Base-by-base conservation (phyloP, 371 early-diverging fungal genomes). In the Paraphysoderma sedebokerense region DNA sequence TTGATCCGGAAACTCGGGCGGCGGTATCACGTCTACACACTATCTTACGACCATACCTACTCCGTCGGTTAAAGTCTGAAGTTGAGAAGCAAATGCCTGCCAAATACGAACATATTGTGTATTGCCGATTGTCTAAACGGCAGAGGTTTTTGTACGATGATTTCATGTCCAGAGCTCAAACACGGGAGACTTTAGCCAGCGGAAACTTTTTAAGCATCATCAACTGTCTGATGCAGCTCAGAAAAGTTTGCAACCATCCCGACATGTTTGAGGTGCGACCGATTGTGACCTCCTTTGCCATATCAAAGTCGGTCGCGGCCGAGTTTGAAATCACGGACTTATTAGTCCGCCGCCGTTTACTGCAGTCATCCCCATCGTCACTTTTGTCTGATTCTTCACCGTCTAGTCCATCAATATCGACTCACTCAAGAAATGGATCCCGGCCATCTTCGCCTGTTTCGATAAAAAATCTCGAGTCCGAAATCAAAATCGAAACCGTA, bases 181-280 rank as follows among this genome's bases (percentile, higher is more conserved):
- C 87, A 15, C 73, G 72, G 39, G 79, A 83, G 44, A 77, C 80
- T 1, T 54, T 89, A 35, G 72, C 71, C 8, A 67, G 77, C 3
- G 84, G 85, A 20, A 75, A 81, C 53, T 84, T 81, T 45, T 41
- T 86, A 52, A 77, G 77, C 49, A 82, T 93, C 49, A 87, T 89
- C 64, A 85, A 86, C 54, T 84, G 85, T 30, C 62, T 97, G 54
- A 91, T 92, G 92, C 91, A 93, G 62, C 69, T 97, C 20, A 81
- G 96, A 38, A 95, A 95, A 59, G 89, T 91, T 13, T 97, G 97
- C 57, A 93, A 92, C 49, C 97, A 97, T 50, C 97, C 97, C 0
- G 88, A 87, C 59, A 63, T 95, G 39, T 88, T 95, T 56, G 85
- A 89, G 51, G 86, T 85, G n/a, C 70, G 86, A 22, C 87, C 87